Base-by-base conservation (phyloP, 1,139 yeast species). In the Blastobotrys raffinosifermentans region DNA sequence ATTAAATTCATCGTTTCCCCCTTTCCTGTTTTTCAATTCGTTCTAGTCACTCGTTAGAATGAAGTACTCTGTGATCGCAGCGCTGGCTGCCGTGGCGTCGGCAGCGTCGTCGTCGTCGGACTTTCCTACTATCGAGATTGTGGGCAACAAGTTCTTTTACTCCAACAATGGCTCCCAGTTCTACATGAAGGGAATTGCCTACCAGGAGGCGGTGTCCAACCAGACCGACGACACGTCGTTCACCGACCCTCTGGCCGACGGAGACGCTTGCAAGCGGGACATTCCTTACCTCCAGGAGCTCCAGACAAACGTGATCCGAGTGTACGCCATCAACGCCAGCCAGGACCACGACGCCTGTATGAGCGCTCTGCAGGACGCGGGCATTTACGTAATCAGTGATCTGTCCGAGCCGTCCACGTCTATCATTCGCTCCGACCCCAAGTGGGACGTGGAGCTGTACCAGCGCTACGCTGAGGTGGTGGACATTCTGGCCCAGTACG, bases 311-410 rank as follows among this genome's bases (percentile, higher is more conserved):
- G 81, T 96, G 1, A 70, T 91, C 34, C 73, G 98, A 46, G 83
- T 91, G 10, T 91, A 91, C 58, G 84, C 96, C 1, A 71, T 91
- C 32, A 86, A 89, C 58, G 80, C 95, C 16, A 73, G 77, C 18
- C 67, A 83, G 39, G 71, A 86, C 57, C 98, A 91, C 63, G 89
- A 85, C 53, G 72, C 69, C 39, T 93, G 98, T 58, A 89, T 91
- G 96, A 72, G 93, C 6, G 64, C 87, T 64, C 70, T 91, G 40
- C 96, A 94, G 3, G 72, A 81, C 10, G 95, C 96, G 2, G 97
- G 96, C 1, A 91, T 91, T 38, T 93, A 91, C 59, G 67, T 91
- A 43, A 77, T 91, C 25, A 68, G 91, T 31, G 98, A 93, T 59
- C 94, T 91, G 35, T 87, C 89, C 57, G 84, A 96, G 0, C 97